These are phyloP conservation scores for Lipomyces mesembrius DNA, from an alignment of 805 yeast genomes.

Conservation along the genomic window DNA sequence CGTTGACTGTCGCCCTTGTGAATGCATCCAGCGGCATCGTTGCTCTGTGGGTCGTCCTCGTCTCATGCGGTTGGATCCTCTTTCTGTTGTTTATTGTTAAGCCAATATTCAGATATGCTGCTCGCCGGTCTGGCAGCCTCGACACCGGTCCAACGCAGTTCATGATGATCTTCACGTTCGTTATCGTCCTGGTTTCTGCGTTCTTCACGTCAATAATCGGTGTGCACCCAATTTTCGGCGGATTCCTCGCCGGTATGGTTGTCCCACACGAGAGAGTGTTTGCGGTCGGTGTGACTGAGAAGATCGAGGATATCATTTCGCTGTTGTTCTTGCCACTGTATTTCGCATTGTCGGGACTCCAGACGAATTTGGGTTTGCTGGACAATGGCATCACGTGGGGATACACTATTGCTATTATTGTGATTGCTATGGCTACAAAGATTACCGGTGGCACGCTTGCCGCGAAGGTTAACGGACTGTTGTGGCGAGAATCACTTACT, in stretches of 20 bases:
- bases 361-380: slow-evolving; percentile 66
- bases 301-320: slow-evolving; percentile 77
- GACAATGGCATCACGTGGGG: slow-evolving; percentile 78
- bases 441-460: slow-evolving; percentile 68
- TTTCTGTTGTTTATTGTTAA: slow-evolving; percentile 63
- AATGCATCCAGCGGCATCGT: slow-evolving; percentile 70
- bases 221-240: slow-evolving; percentile 86
- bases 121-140: slow-evolving; percentile 57
- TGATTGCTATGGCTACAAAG: slow-evolving; percentile 70
- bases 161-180: slow-evolving; percentile 61
- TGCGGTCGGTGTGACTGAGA: slow-evolving; percentile 69
- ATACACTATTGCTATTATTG: slow-evolving; percentile 68
- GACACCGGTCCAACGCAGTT: slow-evolving; percentile 63
- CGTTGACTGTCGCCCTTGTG: slow-evolving; percentile 75
- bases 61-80: slow-evolving; percentile 67
- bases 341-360: slow-evolving; percentile 79
- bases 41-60: slow-evolving; percentile 69
- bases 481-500: slow-evolving; percentile 73
- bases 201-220: slow-evolving; percentile 84
- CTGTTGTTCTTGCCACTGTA: slow-evolving; percentile 74
- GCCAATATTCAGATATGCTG: slow-evolving; percentile 53
- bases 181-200: slow-evolving; percentile 66
- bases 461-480: slow-evolving; percentile 63
- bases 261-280: slow-evolving; percentile 78
- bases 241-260: slow-evolving; percentile 74